A percentile compares a stretch with the other conserved stretches of the same genome.
These are phyloP conservation scores for Millerozyma acaciae DNA, from an alignment of 805 yeast species.

Conservation along the genomic window DNA sequence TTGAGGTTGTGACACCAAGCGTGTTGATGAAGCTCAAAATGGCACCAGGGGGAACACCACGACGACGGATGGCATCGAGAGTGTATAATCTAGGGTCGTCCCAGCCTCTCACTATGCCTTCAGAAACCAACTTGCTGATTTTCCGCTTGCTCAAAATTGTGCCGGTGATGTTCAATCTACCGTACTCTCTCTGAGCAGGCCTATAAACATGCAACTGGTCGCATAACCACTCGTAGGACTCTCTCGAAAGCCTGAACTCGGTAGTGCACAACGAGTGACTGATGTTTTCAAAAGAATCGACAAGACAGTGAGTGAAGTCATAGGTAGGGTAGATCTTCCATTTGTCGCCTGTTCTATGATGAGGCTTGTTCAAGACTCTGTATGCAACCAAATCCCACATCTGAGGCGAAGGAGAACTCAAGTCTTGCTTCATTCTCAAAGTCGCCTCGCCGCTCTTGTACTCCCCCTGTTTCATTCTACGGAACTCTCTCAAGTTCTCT, in stretches of 20 bases:
- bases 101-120: slow-evolving; percentile 87
- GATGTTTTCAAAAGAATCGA: slow-evolving; percentile 94
- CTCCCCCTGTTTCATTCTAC: slow-evolving; percentile 87
- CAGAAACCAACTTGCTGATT: slow-evolving; percentile 87
- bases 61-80: slow-evolving; percentile 87
- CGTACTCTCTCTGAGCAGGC: slow-evolving; percentile 99
- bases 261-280: slow-evolving; percentile 95
- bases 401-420: slow-evolving; percentile 88
- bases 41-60: slow-evolving; percentile 99
- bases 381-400: slow-evolving; percentile 99
- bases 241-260: slow-evolving; percentile 87
- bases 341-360: slow-evolving; percentile 93
- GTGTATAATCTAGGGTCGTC: slow-evolving; percentile 97
- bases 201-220: slow-evolving; percentile 91
- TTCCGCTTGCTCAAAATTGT: slow-evolving; percentile 93
- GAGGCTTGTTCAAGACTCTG: slow-evolving; percentile 87
- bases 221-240: slow-evolving; percentile 97
- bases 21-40: slow-evolving; percentile 89
- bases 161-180: slow-evolving; percentile 92
- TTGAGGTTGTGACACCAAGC: slow-evolving; percentile 92
- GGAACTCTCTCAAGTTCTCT: slow-evolving; percentile 73
- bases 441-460: slow-evolving; percentile 91
- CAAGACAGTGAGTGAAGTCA: slow-evolving; percentile 98
- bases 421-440: slow-evolving; percentile 94
- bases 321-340: slow-evolving; percentile 99